Base-by-base conservation (phyloP, 1,284 basidiomycete species). In the Trichosporon asahii region DNA sequence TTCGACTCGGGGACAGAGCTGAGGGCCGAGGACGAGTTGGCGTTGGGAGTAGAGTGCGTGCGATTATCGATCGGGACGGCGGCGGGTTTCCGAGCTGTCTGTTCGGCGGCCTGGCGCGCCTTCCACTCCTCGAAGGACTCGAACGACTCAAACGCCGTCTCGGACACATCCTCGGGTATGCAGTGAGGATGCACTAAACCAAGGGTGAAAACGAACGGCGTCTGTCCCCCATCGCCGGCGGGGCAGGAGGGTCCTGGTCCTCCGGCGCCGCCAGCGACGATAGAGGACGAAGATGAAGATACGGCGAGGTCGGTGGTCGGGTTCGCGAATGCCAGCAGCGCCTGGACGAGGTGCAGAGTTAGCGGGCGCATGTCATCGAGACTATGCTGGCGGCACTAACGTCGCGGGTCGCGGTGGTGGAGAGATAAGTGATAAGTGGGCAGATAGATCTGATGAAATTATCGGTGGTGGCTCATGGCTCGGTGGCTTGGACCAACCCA, bases 81-180 rank as follows among this genome's bases (percentile, higher is more conserved):
- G 4, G 57, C 29, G 1, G 29, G 31, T 2, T 37, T 27, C 9
- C 46, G 70, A 0, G 73, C 74, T 6, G 15, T 18, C 23, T 79
- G 75, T 64, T 79, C 73, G 18, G 85, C 83, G 46, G 85, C 76
- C 68, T 89, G 89, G 70, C 88, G 90, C 60, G 88, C 87, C 81
- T 94, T 95, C 94, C 93, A 95, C 72, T 95, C 93, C 76, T 95
- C 91, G 77, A 96, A 96, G 0, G 91, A 91, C 25, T 94, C 87
- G 33, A 95, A 70, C 21, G 23, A 11, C 21, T 44, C 35, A 5
- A 33, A 27, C 21, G n/a, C 63, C 15, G 55, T 35, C 61, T 12
- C 66, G n/a, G 27, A 35, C 66, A 11, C 14, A 6, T 35, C 66
- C 35, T 11, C 21, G 35, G 66, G 23, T 9, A 27, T 11, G 55